These are phyloP conservation scores for Naganishia vishniacii DNA, from an alignment of 768 basidiomycete genomes.

Conservation along the genomic window DNA sequence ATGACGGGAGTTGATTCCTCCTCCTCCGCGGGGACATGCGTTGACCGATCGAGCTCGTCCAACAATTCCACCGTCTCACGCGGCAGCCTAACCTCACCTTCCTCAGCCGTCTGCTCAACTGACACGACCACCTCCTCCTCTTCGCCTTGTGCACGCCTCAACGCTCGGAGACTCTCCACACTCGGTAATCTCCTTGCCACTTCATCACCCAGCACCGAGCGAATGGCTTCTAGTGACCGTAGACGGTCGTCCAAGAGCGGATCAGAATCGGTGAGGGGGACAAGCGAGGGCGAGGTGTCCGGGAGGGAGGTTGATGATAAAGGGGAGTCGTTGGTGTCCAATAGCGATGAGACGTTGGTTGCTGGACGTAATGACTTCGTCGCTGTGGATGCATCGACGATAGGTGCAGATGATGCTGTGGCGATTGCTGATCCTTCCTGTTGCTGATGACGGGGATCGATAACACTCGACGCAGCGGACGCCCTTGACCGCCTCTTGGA, in stretches of 20 bases:
- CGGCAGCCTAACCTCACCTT: not conserved
- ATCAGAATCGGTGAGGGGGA: constrained; percentile 22
- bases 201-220: constrained; percentile 21
- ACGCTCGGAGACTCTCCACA: not conserved
- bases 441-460: too few relatives aligned
- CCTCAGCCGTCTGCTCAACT: not conserved
- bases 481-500: too few relatives aligned
- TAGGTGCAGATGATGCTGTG: too few relatives aligned
- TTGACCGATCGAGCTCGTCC: constrained; percentile 13
- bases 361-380: too few relatives aligned
- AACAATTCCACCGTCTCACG: constrained; percentile 13
- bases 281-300: constrained; percentile 11
- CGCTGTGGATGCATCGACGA: too few relatives aligned
- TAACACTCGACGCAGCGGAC: too few relatives aligned
- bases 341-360: too few relatives aligned
- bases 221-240: constrained; percentile 16
- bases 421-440: too few relatives aligned
- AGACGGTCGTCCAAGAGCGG: constrained; percentile 25
- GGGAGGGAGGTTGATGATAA: not conserved
- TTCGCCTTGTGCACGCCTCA: not conserved
- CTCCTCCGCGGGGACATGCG: not conserved
- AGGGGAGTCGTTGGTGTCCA: not conserved
- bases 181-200: constrained; percentile 21
- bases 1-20: not conserved
- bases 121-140: not conserved